Percentiles rank a stretch among this genome's conserved stretches.
These are phyloP conservation scores for Fraxinus xanthoxyloides DNA, from an alignment of 305 asterid species.

Conservation along the genomic window DNA sequence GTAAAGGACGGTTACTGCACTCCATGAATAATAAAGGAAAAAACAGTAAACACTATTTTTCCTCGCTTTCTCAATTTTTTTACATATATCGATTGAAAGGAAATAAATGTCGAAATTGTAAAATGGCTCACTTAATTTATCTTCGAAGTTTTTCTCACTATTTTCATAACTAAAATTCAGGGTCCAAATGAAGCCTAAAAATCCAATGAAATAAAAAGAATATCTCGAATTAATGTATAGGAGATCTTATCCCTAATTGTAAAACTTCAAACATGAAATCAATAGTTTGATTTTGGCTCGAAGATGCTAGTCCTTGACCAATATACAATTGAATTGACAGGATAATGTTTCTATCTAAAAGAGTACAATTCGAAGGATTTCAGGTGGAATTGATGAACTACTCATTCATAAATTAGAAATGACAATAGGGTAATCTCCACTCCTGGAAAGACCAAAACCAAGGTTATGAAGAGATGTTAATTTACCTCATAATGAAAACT, in stretches of 20 bases:
- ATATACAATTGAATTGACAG: neutral
- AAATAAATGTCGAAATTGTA: neutral
- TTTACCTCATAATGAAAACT: conserved; percentile 95
- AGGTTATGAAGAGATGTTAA: conserved; percentile 9
- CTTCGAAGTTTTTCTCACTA: neutral
- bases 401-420: neutral
- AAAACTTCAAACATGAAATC: neutral
- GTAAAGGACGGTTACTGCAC: neutral
- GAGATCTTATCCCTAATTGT: neutral
- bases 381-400: neutral
- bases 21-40: neutral
- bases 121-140: neutral
- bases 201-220: neutral
- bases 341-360: neutral
- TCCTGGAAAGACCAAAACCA: neutral
- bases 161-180: neutral
- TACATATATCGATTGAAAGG: neutral
- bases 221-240: neutral
- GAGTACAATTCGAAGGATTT: neutral
- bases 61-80: neutral
- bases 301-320: neutral
- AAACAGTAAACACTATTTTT: neutral
- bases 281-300: neutral
- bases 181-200: neutral
- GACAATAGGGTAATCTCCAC: neutral